phyloP scores from a whole-genome alignment of 1,139 yeast species.

The Cylindricascospora bacillispora region DNA sequence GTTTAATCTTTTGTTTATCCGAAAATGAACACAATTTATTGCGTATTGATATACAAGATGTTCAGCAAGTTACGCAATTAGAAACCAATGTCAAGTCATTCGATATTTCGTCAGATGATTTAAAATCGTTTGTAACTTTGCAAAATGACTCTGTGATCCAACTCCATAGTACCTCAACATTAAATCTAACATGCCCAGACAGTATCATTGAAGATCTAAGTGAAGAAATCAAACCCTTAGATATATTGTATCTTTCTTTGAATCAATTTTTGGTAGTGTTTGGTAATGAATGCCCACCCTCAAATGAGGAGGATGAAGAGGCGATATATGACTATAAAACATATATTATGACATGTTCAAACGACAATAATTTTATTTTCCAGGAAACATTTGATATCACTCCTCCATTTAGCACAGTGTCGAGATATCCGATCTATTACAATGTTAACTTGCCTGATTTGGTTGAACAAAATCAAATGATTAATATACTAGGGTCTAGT shows the following conservation, averaged over 20 bases:
- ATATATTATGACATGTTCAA: constrained; percentile 10
- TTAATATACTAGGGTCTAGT: constrained; percentile 43
- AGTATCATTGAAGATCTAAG: constrained; percentile 7
- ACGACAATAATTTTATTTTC: constrained; percentile 10
- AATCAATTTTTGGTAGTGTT: constrained; percentile 10
- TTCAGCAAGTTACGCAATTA: no score
- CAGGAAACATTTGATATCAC: constrained; percentile 39
- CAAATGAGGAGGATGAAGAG: constrained; percentile 11
- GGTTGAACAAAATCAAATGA: constrained; percentile 26
- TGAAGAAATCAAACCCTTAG: constrained; percentile 13
- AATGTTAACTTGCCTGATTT: constrained; percentile 33
- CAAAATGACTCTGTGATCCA: no score
- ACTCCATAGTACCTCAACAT: no score
- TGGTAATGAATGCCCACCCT: constrained; percentile 11
- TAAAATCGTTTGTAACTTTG: no score
- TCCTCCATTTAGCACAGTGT: constrained; percentile 44
- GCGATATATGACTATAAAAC: constrained; percentile 17
- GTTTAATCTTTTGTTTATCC: no score
- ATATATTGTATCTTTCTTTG: constrained; percentile 9
- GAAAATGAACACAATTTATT: no score
- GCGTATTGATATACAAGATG: no score
- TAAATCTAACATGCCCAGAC: no score
- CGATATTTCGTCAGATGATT: no score
- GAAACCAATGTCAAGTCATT: no score
- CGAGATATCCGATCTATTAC: constrained; percentile 41